A percentile compares a stretch with the other conserved stretches of the same genome.
These are phyloP conservation scores for Monosporozyma unispora DNA, from an alignment of 805 yeast species.

Conservation along the genomic window DNA sequence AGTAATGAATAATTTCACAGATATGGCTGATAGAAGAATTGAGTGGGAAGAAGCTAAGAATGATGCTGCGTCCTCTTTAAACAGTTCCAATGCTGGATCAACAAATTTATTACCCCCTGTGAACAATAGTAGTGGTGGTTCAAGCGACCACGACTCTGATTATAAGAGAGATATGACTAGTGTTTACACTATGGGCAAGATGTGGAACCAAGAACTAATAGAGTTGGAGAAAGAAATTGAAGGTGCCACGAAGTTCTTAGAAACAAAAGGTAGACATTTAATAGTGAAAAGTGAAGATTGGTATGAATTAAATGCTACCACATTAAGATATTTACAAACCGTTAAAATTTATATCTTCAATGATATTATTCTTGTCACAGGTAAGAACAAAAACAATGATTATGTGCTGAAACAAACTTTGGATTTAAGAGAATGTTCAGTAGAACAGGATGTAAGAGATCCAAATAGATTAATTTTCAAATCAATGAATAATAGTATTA, in stretches of 20 bases:
- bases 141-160: background rate
- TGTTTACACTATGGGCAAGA: conserved; percentile 60
- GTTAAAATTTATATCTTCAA: conserved; percentile 70
- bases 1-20: conserved; percentile 50
- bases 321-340: conserved; percentile 70
- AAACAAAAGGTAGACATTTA: conserved; percentile 55
- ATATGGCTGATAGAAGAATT: conserved; percentile 50
- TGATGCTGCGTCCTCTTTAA: background rate
- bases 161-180: conserved; percentile 51
- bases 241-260: conserved; percentile 43
- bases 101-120: conserved; percentile 17
- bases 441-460: conserved; percentile 27
- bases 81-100: background rate
- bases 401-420: conserved; percentile 71
- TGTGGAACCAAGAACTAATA: conserved; percentile 71
- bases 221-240: conserved; percentile 74
- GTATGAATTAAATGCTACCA: conserved; percentile 79
- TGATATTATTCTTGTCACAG: conserved; percentile 68
- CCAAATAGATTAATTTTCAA: conserved; percentile 15
- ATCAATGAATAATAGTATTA: conserved; percentile 4
- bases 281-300: conserved; percentile 73
- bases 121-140: background rate
- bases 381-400: conserved; percentile 41
- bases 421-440: conserved; percentile 55
- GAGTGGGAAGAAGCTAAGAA: conserved; percentile 34